Base-by-base conservation (phyloP, 805 yeast genomes). In the Pachysolen tannophilus region DNA sequence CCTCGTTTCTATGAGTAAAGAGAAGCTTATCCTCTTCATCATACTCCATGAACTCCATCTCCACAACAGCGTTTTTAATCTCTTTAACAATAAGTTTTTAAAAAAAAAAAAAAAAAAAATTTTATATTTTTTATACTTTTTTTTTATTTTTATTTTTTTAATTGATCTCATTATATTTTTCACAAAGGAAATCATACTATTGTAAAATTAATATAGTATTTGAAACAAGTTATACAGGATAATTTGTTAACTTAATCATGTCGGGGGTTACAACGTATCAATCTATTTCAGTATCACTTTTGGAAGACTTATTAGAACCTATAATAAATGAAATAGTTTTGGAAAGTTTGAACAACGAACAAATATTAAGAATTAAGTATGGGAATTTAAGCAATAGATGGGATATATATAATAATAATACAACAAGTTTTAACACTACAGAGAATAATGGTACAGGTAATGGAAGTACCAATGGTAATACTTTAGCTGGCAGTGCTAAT, bases 301-400 rank as follows among this genome's bases (percentile, higher is more conserved):
- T 58, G 9, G 56, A 52, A 34, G 58, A 52, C 30, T 50, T 60
- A 57, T 32, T 58, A 16, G 43, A 50, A 8, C 55, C 59, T n/a
- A 48, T 60, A 11, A 49, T 60, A 9, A 54, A 55, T 25, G 61
- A 55, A 16, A 50, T 57, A 6, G 39, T 58, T 17, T 44, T 56
- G 11, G 45, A 46, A 32, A 44, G 52, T 2, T 38, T 60, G n/a
- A 30, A 56, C 30, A 43, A 41, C 8, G 64, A 58, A 32, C 56
- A 55, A 38, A 32, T 55, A 14, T 45, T 50, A 18, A 44, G 61
- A 27, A 39, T 46, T 28, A 41, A 35, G 14, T 60, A 56, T 37
- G 65, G 65, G 27, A 34, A 27, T 47, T 30, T 42, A 9, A 30
- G 45, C 16, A 54, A 56, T 38, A 58, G 61, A 3, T 52, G 43